phyloP scores from a whole-genome alignment of 208 protist species.

The Leishmania aethiopica region DNA sequence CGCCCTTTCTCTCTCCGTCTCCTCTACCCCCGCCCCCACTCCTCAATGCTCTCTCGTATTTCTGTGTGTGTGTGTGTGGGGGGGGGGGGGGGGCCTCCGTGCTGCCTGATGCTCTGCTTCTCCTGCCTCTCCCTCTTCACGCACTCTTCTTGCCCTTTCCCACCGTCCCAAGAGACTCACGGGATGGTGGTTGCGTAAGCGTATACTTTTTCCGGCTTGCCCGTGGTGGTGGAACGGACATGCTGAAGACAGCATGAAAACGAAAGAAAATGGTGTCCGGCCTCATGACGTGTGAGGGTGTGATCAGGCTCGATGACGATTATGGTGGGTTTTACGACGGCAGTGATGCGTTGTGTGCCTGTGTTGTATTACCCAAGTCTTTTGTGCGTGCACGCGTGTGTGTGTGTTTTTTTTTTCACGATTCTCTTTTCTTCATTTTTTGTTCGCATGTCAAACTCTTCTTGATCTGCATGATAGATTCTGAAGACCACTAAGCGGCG shows the following conservation, averaged over 20 bases:
- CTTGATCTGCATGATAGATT: slow-evolving; percentile 1
- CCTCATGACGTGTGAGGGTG: neutral
- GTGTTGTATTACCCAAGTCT: neutral
- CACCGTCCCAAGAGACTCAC: too few species aligned
- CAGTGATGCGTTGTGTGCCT: neutral
- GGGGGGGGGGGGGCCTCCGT: too few species aligned
- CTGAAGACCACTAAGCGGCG: neutral
- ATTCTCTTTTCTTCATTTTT: neutral
- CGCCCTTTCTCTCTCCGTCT: too few species aligned
- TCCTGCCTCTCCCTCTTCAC: neutral
- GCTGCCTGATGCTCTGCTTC: neutral
- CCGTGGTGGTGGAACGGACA: too few species aligned
- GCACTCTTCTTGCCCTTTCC: neutral
- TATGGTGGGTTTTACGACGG: neutral
- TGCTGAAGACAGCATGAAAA: neutral
- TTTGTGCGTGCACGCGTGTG: neutral
- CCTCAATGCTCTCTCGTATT: neutral
- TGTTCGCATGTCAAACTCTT: neutral
- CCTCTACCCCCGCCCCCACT: neutral
- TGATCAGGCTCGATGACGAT: neutral
- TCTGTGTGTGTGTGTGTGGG: slow-evolving; percentile 2
- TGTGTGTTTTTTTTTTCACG: neutral
- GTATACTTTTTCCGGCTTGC: too few species aligned
- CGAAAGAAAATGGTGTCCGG: neutral
- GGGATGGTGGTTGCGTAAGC: too few species aligned